Evolutionary conservation across 2,329 filamentous ascomycete species (phyloP).

Genomic region (Colletotrichum salicis): DNA sequence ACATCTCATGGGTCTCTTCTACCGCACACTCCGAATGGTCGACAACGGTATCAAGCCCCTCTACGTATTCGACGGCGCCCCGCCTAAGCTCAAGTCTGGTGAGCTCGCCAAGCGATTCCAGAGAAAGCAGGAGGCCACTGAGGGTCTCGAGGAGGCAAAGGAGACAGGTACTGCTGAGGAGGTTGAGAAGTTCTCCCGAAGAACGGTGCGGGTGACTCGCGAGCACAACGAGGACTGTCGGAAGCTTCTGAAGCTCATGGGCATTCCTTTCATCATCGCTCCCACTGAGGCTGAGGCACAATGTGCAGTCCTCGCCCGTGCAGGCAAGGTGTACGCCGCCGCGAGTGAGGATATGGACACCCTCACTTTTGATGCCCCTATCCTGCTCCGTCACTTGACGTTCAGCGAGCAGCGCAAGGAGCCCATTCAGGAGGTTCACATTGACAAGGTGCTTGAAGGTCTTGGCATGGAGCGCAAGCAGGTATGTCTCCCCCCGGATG

Average conservation of each 20-base stretch:
- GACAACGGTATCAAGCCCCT: constrained; percentile 99
- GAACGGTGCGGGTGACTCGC: constrained; percentile 93
- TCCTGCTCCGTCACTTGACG: constrained; percentile 90
- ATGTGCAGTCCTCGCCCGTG: constrained; percentile 87
- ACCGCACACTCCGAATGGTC: constrained; percentile 96
- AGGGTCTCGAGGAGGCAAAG: constrained; percentile 92
- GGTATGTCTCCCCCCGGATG: constrained; percentile 54
- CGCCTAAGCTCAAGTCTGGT: constrained; percentile 96
- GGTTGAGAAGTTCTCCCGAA: constrained; percentile 95
- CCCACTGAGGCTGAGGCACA: constrained; percentile 98
- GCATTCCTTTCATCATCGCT: constrained; percentile 92
- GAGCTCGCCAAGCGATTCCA: constrained; percentile 96
- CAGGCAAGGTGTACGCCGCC: constrained; percentile 95
- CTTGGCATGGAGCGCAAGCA: constrained; percentile 88
- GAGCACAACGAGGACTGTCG: constrained; percentile 98
- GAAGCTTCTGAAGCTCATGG: constrained; percentile 91
- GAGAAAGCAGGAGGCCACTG: constrained; percentile 91
- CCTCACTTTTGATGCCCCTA: constrained; percentile 91
- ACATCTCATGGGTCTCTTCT: constrained; percentile 99
- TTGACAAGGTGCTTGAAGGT: constrained; percentile 87
- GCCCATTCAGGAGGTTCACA: constrained; percentile 93
- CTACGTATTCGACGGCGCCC: constrained; percentile 97
- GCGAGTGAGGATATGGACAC: constrained; percentile 99
- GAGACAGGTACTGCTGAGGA: constrained; percentile 97
- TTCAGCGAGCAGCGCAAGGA: constrained; percentile 98